Base-by-base conservation (phyloP, 768 basidiomycete species). In the Russula compacta region DNA sequence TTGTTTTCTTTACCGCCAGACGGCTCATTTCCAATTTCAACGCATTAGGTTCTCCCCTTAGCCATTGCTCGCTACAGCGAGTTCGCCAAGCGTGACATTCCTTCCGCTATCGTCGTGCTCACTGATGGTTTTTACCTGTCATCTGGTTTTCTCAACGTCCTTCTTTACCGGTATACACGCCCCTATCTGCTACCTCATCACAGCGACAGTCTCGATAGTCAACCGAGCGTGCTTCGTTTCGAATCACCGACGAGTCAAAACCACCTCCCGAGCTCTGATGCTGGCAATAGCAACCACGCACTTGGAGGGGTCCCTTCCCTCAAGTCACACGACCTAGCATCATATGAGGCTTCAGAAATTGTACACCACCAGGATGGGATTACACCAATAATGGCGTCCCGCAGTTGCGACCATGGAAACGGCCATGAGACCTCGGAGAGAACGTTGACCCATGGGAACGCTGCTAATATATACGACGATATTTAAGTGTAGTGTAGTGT, bases 61-160 rank as follows among this genome's bases (percentile, higher is more conserved):
- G 73, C 72, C 14, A 64, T 76, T 12, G 70, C 75, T 1, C 73
- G 80, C 15, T 80, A 76, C 71, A 66, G 71, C 0, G 60, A 47
- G 3, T 79, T 80, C 65, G 66, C 63, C 32, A 67, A 65, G 12
- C 47, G 57, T 14, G 3, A 59, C 11, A 67, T 73, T 7, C 73
- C 78, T 10, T 74, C 75, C 64, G 70, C 68, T 46, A 71, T 74
- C 36, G 73, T 73, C 8, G 71, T 77, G 19, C 71, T 79, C 56
- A 69, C 75, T 4, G 76, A 73, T 36, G 69, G 74, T 14, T 50
- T 81, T 10, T 81, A 76, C 64, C 70, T 77, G 1, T 71, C 74
- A 32, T 80, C 77, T 0, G 80, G 80, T 4, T 58, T 79, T 32
- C 70, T 80, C 64, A 79, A 81, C 64, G 72, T 76, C 33, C 59